Base-by-base conservation (phyloP, 495 filamentous ascomycete genomes). In the Penicillium goetzii region DNA sequence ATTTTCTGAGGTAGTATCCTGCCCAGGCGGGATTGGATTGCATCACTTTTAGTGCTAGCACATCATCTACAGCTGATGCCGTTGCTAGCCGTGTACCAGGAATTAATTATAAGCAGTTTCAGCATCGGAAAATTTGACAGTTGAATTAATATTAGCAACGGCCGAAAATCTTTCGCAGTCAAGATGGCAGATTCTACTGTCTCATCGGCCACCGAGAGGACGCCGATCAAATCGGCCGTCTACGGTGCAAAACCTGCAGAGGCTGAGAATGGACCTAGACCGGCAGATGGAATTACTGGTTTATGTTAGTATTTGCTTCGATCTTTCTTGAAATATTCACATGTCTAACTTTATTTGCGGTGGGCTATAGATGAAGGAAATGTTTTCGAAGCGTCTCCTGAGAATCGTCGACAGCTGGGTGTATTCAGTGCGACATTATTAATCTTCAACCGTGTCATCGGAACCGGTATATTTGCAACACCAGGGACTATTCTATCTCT, bases 391-490 rank as follows among this genome's bases (percentile, higher is more conserved):
- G 84, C 90, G 55, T 87, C 87, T 4, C 85, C 89, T 0, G 80
- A 81, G 0, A 71, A 84, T 43, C 88, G 89, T 26, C 84, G 88
- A 15, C 86, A 87, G 57, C 79, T 89, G 47, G 86, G 85, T 15
- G 76, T 83, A 12, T 62, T 87, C 64, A 88, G 85, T 41, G 85
- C 86, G 21, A 77, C 87, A 23, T 85, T 87, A 56, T 72, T 90
- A 30, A 89, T 89, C 59, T 78, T 90, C 32, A 86, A 85, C 66
- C 83, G 85, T 59, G 88, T 89, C 74, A 85, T 89, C 68, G 87
- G 88, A 5, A 89, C 88, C 0, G 87, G 86, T 52, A 84, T 90
- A 49, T 90, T 86, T 69, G 85, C 86, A 9, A 88, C 86, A 0
- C 88, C 86, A 75, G 68, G 76, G 74, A 78, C 73, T 14, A 85